These are phyloP conservation scores for Neonectria magnoliae DNA, from an alignment of 2,329 filamentous ascomycete species.

Conservation along the genomic window DNA sequence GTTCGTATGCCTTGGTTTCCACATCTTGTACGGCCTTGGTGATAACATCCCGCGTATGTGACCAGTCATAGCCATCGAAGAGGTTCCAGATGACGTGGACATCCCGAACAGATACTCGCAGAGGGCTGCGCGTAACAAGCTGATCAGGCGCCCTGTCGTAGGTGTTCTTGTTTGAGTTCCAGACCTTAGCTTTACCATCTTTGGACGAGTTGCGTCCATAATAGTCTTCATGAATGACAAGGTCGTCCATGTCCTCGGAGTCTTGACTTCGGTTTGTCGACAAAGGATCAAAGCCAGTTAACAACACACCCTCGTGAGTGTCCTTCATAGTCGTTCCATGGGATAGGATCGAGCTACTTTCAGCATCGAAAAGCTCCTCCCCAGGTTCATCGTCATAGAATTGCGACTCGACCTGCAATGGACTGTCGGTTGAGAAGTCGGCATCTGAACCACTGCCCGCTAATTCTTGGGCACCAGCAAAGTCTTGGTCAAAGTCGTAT, in stretches of 20 bases:
- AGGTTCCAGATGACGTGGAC: slow-evolving; percentile 97
- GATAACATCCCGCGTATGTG: slow-evolving; percentile 84
- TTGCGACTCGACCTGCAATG: slow-evolving; percentile 55
- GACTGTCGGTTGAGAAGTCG: slow-evolving; percentile 47
- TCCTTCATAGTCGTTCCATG: slow-evolving; percentile 48
- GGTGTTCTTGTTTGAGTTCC: slow-evolving; percentile 80
- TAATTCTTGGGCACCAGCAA: slow-evolving; percentile 63
- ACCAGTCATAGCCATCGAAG: slow-evolving; percentile 98
- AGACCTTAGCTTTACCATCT: slow-evolving; percentile 76
- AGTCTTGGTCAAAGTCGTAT: slow-evolving; percentile 72
- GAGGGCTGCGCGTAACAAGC: slow-evolving; percentile 72
- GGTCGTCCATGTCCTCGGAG: slow-evolving; percentile 66
- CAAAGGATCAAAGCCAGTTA: slow-evolving; percentile 46
- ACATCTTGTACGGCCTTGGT: slow-evolving; percentile 89
- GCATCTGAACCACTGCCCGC: slow-evolving; percentile 51
- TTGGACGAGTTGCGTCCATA: slow-evolving; percentile 72
- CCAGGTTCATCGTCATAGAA: slow-evolving; percentile 58
- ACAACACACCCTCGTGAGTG: slow-evolving; percentile 49
- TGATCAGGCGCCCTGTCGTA: slow-evolving; percentile 73
- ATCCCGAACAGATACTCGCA: slow-evolving; percentile 83
- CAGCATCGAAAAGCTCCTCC: slow-evolving; percentile 61
- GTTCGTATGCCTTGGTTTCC: slow-evolving; percentile 82
- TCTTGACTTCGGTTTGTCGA: slow-evolving; percentile 34
- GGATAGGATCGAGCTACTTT: slow-evolving; percentile 47
- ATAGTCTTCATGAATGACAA: slow-evolving; percentile 81